A percentile compares a stretch with the other conserved stretches of the same genome.
phyloP scores from a whole-genome alignment of 192 early-diverging fungal species.

The Backusella macrospora region DNA sequence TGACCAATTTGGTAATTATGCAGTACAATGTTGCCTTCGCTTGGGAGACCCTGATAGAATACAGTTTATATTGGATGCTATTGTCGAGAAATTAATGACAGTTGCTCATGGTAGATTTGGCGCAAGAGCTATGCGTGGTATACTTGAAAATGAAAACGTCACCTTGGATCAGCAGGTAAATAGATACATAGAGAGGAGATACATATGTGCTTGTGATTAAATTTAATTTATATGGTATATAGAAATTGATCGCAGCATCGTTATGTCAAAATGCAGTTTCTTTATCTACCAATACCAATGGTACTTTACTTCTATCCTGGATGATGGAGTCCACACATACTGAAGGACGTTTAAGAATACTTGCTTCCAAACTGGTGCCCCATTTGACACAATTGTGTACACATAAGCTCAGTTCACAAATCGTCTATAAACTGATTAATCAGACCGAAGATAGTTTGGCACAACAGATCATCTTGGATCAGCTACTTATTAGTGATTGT shows the following conservation, averaged over 20 bases:
- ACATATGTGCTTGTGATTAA: not conserved
- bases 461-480: constrained; percentile 77
- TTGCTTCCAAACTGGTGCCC: constrained; percentile 77
- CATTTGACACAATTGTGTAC: constrained; percentile 76
- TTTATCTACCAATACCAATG: constrained; percentile 87
- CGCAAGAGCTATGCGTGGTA: constrained; percentile 88
- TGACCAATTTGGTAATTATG: constrained; percentile 99
- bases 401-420: constrained; percentile 84
- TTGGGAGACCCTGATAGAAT: constrained; percentile 70
- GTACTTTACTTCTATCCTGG: constrained; percentile 89
- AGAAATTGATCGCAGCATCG: constrained; percentile 91
- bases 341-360: constrained; percentile 76
- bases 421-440: constrained; percentile 85
- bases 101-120: constrained; percentile 94
- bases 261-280: constrained; percentile 79
- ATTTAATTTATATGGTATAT: constrained; percentile 13
- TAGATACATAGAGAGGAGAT: not conserved
- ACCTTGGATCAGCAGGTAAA: constrained; percentile 73
- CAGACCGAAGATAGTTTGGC: constrained; percentile 85
- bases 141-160: constrained; percentile 83
- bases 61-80: constrained; percentile 94
- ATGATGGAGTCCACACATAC: constrained; percentile 83
- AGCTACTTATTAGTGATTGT: constrained; percentile 67
- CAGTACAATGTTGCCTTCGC: constrained; percentile 92
- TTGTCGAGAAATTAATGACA: constrained; percentile 79